Conservation (phyloP, 2,329 filamentous ascomycete genomes). For the Diaporthe velutina region DNA sequence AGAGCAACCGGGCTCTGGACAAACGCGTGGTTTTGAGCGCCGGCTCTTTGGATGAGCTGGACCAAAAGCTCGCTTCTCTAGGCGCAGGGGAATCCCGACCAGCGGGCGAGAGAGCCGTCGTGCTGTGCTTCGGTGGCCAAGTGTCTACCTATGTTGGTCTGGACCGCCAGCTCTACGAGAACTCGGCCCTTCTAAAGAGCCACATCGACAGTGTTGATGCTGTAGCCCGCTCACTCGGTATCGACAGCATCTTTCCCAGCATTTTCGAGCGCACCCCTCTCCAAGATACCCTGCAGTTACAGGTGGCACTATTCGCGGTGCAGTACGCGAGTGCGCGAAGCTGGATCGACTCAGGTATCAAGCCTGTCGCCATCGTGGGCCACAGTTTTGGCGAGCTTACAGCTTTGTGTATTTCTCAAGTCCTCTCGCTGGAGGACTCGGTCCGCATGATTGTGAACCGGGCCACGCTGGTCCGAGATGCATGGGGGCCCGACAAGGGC, state of each 20-base stretch:
- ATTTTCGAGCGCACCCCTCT: slow-evolving; percentile 36
- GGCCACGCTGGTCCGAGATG: slow-evolving; percentile 47
- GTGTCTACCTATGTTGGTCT: slow-evolving; percentile 48
- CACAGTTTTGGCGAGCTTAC: slow-evolving; percentile 59
- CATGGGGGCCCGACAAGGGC: slow-evolving; percentile 53
- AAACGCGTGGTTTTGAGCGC: slow-evolving; percentile 45
- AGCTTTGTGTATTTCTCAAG: slow-evolving; percentile 52
- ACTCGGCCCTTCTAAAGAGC: slow-evolving; percentile 41
- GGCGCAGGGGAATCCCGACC: neutral
- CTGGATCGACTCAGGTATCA: slow-evolving; percentile 54
- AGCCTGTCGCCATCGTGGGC: slow-evolving; percentile 48
- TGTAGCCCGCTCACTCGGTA: slow-evolving; percentile 37
- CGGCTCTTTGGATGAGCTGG: slow-evolving; percentile 46
- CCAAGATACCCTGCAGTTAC: slow-evolving; percentile 48
- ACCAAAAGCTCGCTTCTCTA: neutral
- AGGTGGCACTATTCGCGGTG: slow-evolving; percentile 54
- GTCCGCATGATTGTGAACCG: slow-evolving; percentile 48
- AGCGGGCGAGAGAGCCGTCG: neutral
- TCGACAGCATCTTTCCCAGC: slow-evolving; percentile 42
- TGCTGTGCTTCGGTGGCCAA: slow-evolving; percentile 40
- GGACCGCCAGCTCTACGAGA: slow-evolving; percentile 50
- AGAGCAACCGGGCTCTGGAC: slow-evolving; percentile 46
- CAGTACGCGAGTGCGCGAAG: slow-evolving; percentile 52
- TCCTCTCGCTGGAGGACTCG: slow-evolving; percentile 47
- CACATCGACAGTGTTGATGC: slow-evolving; percentile 45